Conservation (phyloP, 2,329 filamentous ascomycete genomes). For the Ophiostoma quercus region DNA sequence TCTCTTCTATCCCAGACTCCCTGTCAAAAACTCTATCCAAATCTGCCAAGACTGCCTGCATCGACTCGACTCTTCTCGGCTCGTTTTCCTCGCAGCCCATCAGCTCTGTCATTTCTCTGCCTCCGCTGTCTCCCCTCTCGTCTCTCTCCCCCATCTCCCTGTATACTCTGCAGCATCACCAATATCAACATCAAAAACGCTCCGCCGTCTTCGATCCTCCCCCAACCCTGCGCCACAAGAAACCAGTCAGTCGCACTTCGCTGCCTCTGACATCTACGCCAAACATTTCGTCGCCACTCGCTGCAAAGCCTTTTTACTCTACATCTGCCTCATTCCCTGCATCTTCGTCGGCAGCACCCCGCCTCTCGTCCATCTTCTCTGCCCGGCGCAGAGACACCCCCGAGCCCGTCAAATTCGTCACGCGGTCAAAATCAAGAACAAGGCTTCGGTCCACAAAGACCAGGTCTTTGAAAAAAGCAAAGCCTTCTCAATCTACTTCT, state of each 20-base stretch:
- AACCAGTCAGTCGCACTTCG: background rate
- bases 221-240: conserved; percentile 6
- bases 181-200: background rate
- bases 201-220: conserved; percentile 8
- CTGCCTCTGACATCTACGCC: background rate
- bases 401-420: background rate
- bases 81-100: conserved; percentile 3
- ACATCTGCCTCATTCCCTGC: background rate
- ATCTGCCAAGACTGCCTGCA: background rate
- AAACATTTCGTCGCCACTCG: background rate
- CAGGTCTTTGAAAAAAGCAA: background rate
- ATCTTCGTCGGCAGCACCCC: background rate
- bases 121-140: background rate
- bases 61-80: conserved; percentile 12
- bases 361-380: conserved; percentile 7
- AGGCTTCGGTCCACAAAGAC: background rate
- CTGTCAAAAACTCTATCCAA: background rate
- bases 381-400: background rate
- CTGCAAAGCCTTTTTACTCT: background rate
- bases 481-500: background rate
- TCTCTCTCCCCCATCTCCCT: background rate
- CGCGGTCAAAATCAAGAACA: background rate
- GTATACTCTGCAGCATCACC: background rate
- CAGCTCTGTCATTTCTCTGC: background rate
- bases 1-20: background rate